These are phyloP conservation scores for Plectosphaerella sp. DNA, from an alignment of 2,329 filamentous ascomycete genomes.

Conservation along the genomic window DNA sequence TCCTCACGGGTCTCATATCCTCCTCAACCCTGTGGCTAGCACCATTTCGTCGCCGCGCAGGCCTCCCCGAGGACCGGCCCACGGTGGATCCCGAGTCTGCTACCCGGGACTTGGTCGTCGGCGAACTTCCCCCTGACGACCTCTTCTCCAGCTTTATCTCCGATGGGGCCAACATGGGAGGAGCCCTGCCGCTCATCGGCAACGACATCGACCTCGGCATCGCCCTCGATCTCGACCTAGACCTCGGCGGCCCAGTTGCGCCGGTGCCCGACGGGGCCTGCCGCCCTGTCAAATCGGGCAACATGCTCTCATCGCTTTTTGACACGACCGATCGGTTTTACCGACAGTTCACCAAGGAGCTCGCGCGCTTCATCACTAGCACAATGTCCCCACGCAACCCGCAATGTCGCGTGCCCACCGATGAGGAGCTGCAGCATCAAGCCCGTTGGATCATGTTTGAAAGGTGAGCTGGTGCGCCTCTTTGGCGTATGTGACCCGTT, in stretches of 20 bases:
- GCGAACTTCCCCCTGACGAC: background rate
- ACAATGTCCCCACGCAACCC: constrained; percentile 24
- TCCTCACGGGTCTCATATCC: constrained; percentile 5
- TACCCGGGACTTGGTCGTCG: background rate
- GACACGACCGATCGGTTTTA: constrained; percentile 11
- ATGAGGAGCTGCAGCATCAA: constrained; percentile 27
- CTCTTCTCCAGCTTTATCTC: background rate
- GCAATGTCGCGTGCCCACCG: constrained; percentile 22
- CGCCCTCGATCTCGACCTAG: background rate
- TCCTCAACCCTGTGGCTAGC: constrained; percentile 5
- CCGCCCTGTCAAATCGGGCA: background rate
- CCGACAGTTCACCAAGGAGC: constrained; percentile 13
- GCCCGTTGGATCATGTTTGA: constrained; percentile 25
- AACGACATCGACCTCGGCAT: constrained; percentile 17
- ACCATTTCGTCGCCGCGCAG: constrained; percentile 3
- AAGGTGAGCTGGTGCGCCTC: constrained; percentile 13
- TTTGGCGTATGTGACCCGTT: background rate
- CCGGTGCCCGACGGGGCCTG: background rate
- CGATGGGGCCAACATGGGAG: background rate
- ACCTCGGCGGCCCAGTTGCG: background rate
- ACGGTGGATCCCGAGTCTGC: too few species aligned
- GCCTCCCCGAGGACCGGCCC: background rate
- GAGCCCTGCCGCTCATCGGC: constrained; percentile 5
- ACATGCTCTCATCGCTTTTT: background rate
- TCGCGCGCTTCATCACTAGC: constrained; percentile 16